Base-by-base conservation (phyloP, 352 stramenopile species). In the Globisporangium carolinianum region DNA sequence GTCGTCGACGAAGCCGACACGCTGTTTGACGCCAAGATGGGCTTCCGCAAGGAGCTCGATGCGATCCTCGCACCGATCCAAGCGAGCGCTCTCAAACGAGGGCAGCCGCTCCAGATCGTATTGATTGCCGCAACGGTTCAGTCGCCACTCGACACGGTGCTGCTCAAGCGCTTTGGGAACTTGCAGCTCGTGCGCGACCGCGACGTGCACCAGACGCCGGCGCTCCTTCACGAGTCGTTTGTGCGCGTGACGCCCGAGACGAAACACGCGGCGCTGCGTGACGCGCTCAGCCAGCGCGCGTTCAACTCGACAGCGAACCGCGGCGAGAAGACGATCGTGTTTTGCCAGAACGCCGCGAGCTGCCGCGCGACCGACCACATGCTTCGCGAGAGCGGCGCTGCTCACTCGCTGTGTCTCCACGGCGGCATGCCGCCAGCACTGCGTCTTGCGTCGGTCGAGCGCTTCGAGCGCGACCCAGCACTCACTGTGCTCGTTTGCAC, bases 401-500 rank as follows among this genome's bases (percentile, higher is more conserved):
- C 90, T 32, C 55, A 72, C 42, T 68, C 76, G 8, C 67, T 69
- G 42, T 90, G 79, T 76, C 70, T 94, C 47, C 84, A 94, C 49
- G 81, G 82, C 17, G 84, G 89, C 17, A 91, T 94, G 76, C 79
- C 84, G 0, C 56, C 69, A 3, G 55, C 72, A 5, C 61, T 73
- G 43, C 84, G 84, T 7, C 70, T 86, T 24, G 69, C 79, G 11
- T 75, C 79, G 14, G 72, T 91, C 14, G 62, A 83, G n/a, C 53
- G 62, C 14, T 94, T 94, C 43, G 63, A 52, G 8, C 61, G 68
- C n/a, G 63, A 74, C 53, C 32, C 67, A 11, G 53, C 68, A 10
- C 63, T 82, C 24, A 71, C 76, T 42, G 81, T 98, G 24, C 68
- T 98, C 18, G 88, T 98, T 46, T 98, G 90, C 58, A 98, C 92